These are phyloP conservation scores for Blastocystis sp. DNA, from an alignment of 352 stramenopile genomes.

Conservation along the genomic window DNA sequence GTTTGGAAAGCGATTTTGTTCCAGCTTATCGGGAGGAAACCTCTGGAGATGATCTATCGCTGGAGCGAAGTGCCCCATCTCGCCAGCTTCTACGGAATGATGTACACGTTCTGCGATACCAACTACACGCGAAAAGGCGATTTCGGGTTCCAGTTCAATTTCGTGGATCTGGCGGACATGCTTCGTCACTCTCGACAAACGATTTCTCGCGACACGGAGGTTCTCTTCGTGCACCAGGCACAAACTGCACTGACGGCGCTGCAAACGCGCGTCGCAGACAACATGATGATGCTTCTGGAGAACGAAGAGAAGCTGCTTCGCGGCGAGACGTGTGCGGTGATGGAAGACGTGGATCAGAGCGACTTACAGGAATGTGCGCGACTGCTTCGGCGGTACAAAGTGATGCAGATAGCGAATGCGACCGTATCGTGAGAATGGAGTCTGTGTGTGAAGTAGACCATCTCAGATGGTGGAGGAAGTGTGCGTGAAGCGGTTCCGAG, in stretches of 20 bases:
- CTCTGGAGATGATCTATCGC: background rate
- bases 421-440: background rate
- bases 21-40: background rate
- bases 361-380: background rate
- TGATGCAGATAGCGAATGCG: background rate
- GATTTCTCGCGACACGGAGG: background rate
- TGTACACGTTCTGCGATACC: background rate
- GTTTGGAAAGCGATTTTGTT: background rate
- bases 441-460: background rate
- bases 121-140: conserved; percentile 4
- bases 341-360: background rate
- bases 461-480: background rate
- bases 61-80: background rate
- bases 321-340: background rate
- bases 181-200: background rate
- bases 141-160: background rate
- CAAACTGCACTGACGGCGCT: background rate
- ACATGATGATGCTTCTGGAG: background rate
- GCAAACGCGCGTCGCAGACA: background rate
- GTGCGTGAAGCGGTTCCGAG: background rate
- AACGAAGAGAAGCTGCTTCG: background rate
- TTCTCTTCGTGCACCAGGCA: background rate
- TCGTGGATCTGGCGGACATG: conserved; percentile 11
- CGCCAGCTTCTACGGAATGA: background rate
- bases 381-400: background rate